These are phyloP conservation scores for Cryphonectria parasitica DNA, from an alignment of 2,329 filamentous ascomycete species.

Conservation along the genomic window DNA sequence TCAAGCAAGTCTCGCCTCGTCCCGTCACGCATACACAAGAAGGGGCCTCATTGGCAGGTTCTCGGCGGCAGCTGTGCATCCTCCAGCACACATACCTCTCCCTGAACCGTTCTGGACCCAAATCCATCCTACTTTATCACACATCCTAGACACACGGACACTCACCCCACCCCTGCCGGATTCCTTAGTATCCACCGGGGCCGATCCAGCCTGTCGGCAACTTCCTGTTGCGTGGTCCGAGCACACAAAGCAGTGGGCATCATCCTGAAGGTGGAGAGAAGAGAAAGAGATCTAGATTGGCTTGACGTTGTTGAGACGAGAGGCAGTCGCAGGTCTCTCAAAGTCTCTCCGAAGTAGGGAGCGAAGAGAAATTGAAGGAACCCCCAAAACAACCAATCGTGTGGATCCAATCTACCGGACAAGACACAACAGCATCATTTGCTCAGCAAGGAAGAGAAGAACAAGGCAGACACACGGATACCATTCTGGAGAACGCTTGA, in stretches of 20 bases:
- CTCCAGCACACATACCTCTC: not conserved
- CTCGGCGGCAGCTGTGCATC: slow-evolving; percentile 5
- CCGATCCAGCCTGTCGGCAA: slow-evolving; percentile 27
- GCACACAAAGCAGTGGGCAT: slow-evolving; percentile 13
- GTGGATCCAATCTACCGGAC: not conserved
- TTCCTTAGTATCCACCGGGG: not conserved
- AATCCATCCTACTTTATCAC: not conserved
- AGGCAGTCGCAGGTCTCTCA: slow-evolving; percentile 11
- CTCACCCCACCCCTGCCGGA: not conserved
- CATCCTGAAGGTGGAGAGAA: not conserved
- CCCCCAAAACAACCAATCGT: not conserved
- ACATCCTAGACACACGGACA: not conserved
- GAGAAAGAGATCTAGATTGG: not conserved
- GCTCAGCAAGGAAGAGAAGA: not conserved
- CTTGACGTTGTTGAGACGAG: slow-evolving; percentile 23
- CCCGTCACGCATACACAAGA: not conserved
- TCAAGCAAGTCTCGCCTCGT: not conserved
- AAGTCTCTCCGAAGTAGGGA: not conserved
- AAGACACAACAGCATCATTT: not conserved
- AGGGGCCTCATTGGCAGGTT: slow-evolving; percentile 2
- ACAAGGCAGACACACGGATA: not conserved
- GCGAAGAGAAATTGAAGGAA: not conserved
- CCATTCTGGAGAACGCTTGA: not conserved
- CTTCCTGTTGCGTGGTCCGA: slow-evolving; percentile 21
- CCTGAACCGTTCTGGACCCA: not conserved